A percentile compares a stretch with the other conserved stretches of the same genome.
Conservation (phyloP, 169 alveolate genomes). For the Besnoitia besnoiti region DNA sequence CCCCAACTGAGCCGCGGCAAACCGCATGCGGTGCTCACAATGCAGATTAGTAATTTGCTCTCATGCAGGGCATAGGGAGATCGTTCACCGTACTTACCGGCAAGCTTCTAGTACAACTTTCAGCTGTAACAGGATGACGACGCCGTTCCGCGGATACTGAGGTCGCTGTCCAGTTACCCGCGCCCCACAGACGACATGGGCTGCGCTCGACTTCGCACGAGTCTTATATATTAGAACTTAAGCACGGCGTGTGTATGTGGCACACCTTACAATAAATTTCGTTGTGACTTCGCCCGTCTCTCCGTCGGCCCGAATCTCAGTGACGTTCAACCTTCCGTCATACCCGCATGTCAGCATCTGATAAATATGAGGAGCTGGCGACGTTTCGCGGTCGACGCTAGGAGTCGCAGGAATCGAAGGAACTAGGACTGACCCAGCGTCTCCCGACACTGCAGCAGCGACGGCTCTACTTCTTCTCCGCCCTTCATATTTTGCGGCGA, state of each 20-base stretch:
- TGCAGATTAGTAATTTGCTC: no score
- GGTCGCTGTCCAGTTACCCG: no score
- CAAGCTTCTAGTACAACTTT: no score
- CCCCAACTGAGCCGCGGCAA: neutral
- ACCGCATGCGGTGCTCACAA: neutral
- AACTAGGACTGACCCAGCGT: neutral
- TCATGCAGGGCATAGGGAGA: no score
- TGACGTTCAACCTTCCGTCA: conserved; percentile 19
- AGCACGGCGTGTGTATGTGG: neutral
- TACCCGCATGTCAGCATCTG: conserved; percentile 36
- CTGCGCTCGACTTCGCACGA: no score
- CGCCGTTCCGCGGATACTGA: neutral
- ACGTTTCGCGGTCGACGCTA: neutral
- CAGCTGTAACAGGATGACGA: no score
- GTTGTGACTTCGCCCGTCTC: conserved; percentile 28
- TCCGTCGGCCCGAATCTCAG: conserved; percentile 22
- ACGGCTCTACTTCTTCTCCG: neutral
- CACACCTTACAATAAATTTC: conserved; percentile 18
- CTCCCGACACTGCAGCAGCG: neutral
- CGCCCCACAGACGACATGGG: no score
- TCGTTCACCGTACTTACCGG: no score
- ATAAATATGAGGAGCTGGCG: neutral
- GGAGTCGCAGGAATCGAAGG: neutral
- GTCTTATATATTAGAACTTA: no score
- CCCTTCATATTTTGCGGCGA: neutral